Percentiles rank a stretch among this genome's conserved stretches.
Evolutionary conservation across 2,329 filamentous ascomycete genomes (phyloP).

Genomic region (Ceratocystis colombiana): DNA sequence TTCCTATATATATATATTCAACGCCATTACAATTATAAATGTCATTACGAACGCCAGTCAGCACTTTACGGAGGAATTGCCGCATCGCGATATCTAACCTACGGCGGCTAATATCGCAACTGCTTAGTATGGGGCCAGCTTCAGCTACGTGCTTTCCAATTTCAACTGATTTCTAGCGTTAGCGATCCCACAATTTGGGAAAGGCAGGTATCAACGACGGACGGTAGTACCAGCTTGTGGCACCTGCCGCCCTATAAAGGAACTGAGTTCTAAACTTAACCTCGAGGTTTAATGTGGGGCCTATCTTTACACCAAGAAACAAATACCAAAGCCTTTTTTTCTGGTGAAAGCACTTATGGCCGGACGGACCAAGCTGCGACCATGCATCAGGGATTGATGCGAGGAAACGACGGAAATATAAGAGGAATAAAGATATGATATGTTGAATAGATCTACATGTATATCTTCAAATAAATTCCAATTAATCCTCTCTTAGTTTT

Average conservation of each 20-base stretch:
- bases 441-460: no score
- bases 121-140: not conserved
- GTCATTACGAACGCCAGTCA: not conserved
- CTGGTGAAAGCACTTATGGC: no score
- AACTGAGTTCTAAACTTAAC: not conserved
- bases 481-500: no score
- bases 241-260: not conserved
- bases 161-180: not conserved
- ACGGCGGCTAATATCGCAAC: not conserved
- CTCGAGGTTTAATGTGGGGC: not conserved
- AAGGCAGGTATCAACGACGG: constrained; percentile 3
- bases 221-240: constrained; percentile 5
- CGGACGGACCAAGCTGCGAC: no score
- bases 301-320: not conserved
- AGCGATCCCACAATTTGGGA: not conserved
- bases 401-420: no score
- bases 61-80: no score
- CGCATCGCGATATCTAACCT: not conserved
- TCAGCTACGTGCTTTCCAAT: not conserved
- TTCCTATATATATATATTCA: not conserved
- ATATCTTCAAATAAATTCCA: no score
- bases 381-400: no score
- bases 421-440: no score
- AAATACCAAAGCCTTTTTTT: not conserved
- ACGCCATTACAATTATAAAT: no score